These are phyloP conservation scores for Aegilops speltoides DNA, from an alignment of 176 grass and related monocot species.

Conservation along the genomic window DNA sequence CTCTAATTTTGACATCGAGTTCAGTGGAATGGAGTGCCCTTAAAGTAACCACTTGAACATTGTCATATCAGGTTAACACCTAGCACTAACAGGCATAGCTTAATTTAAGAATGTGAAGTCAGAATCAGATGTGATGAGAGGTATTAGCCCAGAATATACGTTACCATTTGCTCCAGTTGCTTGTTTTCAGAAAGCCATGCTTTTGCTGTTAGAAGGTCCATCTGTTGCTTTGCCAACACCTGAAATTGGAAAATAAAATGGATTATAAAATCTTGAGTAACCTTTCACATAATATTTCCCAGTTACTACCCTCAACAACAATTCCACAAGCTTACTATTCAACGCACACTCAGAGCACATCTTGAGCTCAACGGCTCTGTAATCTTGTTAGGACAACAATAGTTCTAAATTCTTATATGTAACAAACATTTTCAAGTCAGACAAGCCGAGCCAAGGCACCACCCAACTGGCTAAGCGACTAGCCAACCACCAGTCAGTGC, in stretches of 20 bases:
- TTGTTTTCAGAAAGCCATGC: slow-evolving; percentile 85
- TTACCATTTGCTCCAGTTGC: slow-evolving; percentile 73
- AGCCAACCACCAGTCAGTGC: not conserved
- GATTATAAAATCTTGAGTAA: not conserved
- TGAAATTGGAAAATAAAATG: slow-evolving; percentile 38
- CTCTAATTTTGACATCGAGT: not conserved
- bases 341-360: not conserved
- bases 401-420: slow-evolving; percentile 4
- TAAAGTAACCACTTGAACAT: slow-evolving; percentile 23
- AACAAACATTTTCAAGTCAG: not conserved
- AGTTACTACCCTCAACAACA: not conserved
- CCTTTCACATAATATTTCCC: not conserved
- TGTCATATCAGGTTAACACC: not conserved
- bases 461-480: not conserved
- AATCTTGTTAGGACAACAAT: not conserved
- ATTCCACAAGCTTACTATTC: not conserved
- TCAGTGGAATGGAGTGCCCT: not conserved
- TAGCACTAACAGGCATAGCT: not conserved
- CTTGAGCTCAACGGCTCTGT: not conserved
- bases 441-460: not conserved
- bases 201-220: slow-evolving; percentile 85
- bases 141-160: slow-evolving; percentile 10
- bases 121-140: not conserved
- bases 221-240: slow-evolving; percentile 81
- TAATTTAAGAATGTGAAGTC: not conserved